A percentile compares a stretch with the other conserved stretches of the same genome.
phyloP scores from a whole-genome alignment of 2,329 filamentous ascomycete genomes.

The Dothiorella sarmentorum region DNA sequence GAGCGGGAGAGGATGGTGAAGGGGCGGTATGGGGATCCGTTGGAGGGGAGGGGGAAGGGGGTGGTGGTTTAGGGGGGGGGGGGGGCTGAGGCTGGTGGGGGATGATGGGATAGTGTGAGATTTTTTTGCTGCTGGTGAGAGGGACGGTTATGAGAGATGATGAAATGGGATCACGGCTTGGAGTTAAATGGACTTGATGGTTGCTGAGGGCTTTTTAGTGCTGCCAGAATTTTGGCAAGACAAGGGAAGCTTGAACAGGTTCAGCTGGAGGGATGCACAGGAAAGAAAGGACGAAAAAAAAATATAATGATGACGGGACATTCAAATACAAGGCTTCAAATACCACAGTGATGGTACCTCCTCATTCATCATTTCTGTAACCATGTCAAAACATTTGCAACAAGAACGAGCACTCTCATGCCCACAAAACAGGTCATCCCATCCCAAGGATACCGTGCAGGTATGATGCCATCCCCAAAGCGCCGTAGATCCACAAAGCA shows the following conservation, averaged over 20 bases:
- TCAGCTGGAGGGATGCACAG: no score
- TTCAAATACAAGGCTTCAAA: not conserved
- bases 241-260: not conserved
- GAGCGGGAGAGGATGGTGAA: conserved; percentile 34
- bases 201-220: not conserved
- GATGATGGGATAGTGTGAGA: not conserved
- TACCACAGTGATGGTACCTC: not conserved
- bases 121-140: no score
- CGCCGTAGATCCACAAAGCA: not conserved
- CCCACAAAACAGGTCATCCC: not conserved
- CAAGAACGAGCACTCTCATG: not conserved
- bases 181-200: no score
- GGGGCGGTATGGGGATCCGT: conserved; percentile 17
- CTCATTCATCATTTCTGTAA: not conserved
- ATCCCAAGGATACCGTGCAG: not conserved
- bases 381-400: not conserved
- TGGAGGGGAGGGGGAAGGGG: not conserved
- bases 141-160: no score
- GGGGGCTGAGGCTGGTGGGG: not conserved
- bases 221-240: not conserved
- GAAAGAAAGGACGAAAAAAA: not conserved
- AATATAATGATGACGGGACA: not conserved
- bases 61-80: not conserved
- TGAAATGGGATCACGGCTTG: no score
- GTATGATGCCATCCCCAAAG: not conserved